Conservation (phyloP, 441 rosid species). For the Mallotus repandus region DNA sequence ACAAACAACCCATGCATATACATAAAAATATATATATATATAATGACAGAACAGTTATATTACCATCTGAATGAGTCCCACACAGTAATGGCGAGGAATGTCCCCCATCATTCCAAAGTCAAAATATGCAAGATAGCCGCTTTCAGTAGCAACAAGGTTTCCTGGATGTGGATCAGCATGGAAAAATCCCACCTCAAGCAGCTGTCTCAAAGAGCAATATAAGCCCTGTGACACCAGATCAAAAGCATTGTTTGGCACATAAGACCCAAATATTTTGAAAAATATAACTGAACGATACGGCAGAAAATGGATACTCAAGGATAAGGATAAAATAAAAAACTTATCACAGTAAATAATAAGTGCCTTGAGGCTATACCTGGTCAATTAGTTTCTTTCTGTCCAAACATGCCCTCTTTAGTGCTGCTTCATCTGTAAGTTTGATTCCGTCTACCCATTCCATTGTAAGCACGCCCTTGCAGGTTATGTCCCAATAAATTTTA, state of each 20-base stretch:
- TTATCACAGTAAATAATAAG: conserved; percentile 8
- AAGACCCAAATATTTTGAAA: neutral
- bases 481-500: conserved; percentile 84
- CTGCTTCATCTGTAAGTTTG: conserved; percentile 80
- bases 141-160: conserved; percentile 79
- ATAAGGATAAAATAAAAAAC: conserved; percentile 4
- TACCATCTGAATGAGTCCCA: conserved; percentile 97
- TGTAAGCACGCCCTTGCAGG: conserved; percentile 85
- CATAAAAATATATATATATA: neutral
- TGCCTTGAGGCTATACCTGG: conserved; percentile 48
- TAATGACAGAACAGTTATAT: conserved; percentile 30
- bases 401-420: conserved; percentile 58
- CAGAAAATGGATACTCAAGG: conserved; percentile 6
- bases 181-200: conserved; percentile 96
- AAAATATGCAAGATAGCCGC: conserved; percentile 86
- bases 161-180: conserved; percentile 99
- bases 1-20: too few relatives aligned
- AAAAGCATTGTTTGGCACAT: conserved; percentile 16
- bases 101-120: conserved; percentile 99
- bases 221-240: conserved; percentile 57
- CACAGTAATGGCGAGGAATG: conserved; percentile 93
- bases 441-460: conserved; percentile 99
- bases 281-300: neutral
- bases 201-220: conserved; percentile 90
- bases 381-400: conserved; percentile 82